Base-by-base conservation (phyloP, 148 eudicot genomes). In the Chenopodium berlandieri region DNA sequence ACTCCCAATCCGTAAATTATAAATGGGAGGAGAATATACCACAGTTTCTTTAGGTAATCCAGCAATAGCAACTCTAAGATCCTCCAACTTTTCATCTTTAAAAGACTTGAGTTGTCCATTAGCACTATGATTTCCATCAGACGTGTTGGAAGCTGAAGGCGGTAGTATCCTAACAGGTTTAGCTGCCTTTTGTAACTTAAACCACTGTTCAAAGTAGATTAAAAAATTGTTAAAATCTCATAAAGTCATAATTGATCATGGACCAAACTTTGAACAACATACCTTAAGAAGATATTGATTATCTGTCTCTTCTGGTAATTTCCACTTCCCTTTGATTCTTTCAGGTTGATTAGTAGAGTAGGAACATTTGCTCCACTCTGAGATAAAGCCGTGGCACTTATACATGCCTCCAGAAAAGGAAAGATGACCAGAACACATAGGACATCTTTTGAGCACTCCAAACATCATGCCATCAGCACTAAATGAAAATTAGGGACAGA, bases 381-480 rank as follows among this genome's bases (percentile, higher is more conserved):
- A 90, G 58, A 90, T 84, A 86, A 75, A 96, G 58, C 97, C 98
- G 85, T 80, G 87, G 85, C 99, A 96, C 74, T 84, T 86, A 81
- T 94, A 96, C 83, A 86, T 91, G 82, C 97, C 91, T 87, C 92
- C 89, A 70, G 92, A 90, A 85, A 88, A 92, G 60, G 76, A 86
- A 83, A 92, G 97, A 80, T 77, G 79, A 48, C 97, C 99, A 84
- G 94, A 86, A 85, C 99, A 96, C 73, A 86, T 75, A 65, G 93
- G 91, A 79, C 99, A 96, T 54, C 8, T 75, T 71, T 80, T 64
- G 72, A 90, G 94, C 34, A 92, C 92, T 84, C 99, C 99, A 84
- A 96, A 96, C 79, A 90, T 88, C 98, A 96, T 96, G 44, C 97
- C 97, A 89, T 96, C 99, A 77, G 95, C 99, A 88, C 99, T 96